A percentile compares a stretch with the other conserved stretches of the same genome.
These are phyloP conservation scores for Przewalskia tangutica DNA, from an alignment of 257 asterid genomes.

Conservation along the genomic window DNA sequence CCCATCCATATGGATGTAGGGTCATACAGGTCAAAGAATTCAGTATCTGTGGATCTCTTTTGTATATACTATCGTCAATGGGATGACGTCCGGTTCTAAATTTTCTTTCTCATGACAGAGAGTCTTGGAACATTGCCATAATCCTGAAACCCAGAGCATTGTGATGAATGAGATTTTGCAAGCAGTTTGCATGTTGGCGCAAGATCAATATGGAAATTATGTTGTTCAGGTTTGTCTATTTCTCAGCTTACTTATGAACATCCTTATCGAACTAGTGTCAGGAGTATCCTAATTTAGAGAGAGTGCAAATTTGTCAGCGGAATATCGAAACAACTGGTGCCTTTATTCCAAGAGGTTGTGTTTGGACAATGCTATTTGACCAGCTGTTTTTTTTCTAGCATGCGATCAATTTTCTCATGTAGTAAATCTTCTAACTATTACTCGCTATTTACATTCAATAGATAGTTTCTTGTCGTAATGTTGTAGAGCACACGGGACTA, in stretches of 20 bases:
- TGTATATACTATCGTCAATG: not conserved
- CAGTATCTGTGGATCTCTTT: not conserved
- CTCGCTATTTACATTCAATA: not conserved
- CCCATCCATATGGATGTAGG: conserved; percentile 87
- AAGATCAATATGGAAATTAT: conserved; percentile 80
- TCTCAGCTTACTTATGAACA: conserved; percentile 2
- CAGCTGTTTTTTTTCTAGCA: not conserved
- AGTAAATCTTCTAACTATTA: not conserved
- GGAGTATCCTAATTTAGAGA: not conserved
- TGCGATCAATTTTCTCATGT: not conserved
- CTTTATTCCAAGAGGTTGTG: not conserved
- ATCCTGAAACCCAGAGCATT: conserved; percentile 45
- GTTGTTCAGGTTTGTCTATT: conserved; percentile 61
- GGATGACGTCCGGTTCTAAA: conserved; percentile 12
- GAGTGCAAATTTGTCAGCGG: not conserved
- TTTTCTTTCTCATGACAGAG: conserved; percentile 33
- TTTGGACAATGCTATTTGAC: not conserved
- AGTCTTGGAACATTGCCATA: conserved; percentile 65
- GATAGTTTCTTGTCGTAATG: not conserved
- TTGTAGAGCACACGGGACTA: not conserved
- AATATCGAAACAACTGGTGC: not conserved
- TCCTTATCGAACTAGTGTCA: not conserved
- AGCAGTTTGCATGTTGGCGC: conserved; percentile 60
- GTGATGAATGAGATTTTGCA: conserved; percentile 66
- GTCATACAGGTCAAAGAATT: conserved; percentile 57